Conservation (phyloP, 2,329 filamentous ascomycete genomes). For the Pyrenochaeta sp. region DNA sequence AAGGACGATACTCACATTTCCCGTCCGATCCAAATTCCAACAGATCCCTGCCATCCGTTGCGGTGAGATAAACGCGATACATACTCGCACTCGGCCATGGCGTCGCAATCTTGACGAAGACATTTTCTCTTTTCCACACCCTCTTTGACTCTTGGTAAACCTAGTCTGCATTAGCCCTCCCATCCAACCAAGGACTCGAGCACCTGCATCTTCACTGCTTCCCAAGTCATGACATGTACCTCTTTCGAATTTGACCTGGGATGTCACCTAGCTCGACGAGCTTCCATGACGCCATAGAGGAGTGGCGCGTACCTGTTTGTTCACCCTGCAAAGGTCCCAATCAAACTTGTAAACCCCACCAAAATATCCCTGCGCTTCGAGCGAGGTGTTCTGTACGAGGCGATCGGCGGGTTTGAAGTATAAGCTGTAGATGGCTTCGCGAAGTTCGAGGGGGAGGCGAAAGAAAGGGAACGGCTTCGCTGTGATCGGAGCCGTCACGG, state of each 20-base stretch:
- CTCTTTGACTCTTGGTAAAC: constrained; percentile 55
- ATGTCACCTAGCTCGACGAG: no score
- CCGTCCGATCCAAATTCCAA: constrained; percentile 2
- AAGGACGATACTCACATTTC: constrained; percentile 16
- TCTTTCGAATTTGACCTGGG: no score
- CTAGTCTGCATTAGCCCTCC: not conserved
- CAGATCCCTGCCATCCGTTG: constrained; percentile 9
- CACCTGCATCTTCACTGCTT: not conserved
- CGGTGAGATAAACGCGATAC: constrained; percentile 22
- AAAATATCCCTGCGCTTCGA: constrained; percentile 25
- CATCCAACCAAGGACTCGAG: not conserved
- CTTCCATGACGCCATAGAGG: no score
- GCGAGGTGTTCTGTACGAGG: constrained; percentile 11
- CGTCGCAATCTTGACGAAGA: constrained; percentile 58
- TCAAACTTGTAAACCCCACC: constrained; percentile 42
- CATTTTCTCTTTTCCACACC: constrained; percentile 59
- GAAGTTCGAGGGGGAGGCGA: constrained; percentile 41
- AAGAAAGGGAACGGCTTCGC: constrained; percentile 35
- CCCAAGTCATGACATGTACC: no score
- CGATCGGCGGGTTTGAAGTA: constrained; percentile 40
- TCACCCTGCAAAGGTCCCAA: constrained; percentile 53
- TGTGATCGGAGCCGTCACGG: not conserved
- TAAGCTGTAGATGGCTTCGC: constrained; percentile 41
- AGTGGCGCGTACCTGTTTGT: constrained; percentile 49
- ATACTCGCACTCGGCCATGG: constrained; percentile 55